Percentiles rank a stretch among this genome's conserved stretches.
These are phyloP conservation scores for Orbilia quercus DNA, from an alignment of 2,329 filamentous ascomycete species.

Conservation along the genomic window DNA sequence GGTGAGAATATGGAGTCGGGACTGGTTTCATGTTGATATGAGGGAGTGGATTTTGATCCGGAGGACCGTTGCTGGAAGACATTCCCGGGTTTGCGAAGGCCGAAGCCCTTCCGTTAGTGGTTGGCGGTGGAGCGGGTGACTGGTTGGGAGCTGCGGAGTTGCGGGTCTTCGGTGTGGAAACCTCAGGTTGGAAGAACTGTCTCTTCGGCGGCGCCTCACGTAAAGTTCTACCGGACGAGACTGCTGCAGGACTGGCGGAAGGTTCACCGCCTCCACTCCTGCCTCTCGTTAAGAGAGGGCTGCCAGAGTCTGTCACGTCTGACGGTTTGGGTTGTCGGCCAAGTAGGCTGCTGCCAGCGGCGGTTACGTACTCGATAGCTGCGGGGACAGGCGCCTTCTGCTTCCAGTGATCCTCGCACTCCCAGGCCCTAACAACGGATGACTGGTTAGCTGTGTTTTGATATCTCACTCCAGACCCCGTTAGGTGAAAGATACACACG, in stretches of 20 bases:
- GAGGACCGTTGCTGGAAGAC: slow-evolving; percentile 53
- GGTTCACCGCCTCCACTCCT: slow-evolving; percentile 72
- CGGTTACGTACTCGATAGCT: slow-evolving; percentile 82
- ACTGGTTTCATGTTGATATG: slow-evolving; percentile 58
- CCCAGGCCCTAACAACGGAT: slow-evolving; percentile 71
- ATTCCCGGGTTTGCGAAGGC: slow-evolving; percentile 30
- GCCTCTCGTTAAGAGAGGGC: slow-evolving; percentile 66
- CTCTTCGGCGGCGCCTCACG: slow-evolving; percentile 85
- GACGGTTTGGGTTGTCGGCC: slow-evolving; percentile 76
- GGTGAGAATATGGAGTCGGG: slow-evolving; percentile 58
- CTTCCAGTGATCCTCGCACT: slow-evolving; percentile 80
- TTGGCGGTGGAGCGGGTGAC: slow-evolving; percentile 59
- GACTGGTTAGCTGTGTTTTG: neutral
- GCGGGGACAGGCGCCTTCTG: slow-evolving; percentile 87
- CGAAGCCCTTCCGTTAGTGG: slow-evolving; percentile 27
- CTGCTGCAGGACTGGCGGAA: slow-evolving; percentile 64
- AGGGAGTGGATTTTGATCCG: slow-evolving; percentile 56
- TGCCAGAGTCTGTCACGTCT: slow-evolving; percentile 63
- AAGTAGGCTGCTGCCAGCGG: slow-evolving; percentile 83
- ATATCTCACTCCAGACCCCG: neutral
- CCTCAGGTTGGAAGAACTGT: slow-evolving; percentile 85
- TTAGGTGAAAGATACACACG: slow-evolving; percentile 63
- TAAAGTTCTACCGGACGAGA: slow-evolving; percentile 57
- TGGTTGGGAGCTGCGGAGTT: slow-evolving; percentile 56
- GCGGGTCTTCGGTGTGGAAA: slow-evolving; percentile 62